Base-by-base conservation (phyloP, 2,329 filamentous ascomycete genomes). In the Colletotrichum noveboracense region DNA sequence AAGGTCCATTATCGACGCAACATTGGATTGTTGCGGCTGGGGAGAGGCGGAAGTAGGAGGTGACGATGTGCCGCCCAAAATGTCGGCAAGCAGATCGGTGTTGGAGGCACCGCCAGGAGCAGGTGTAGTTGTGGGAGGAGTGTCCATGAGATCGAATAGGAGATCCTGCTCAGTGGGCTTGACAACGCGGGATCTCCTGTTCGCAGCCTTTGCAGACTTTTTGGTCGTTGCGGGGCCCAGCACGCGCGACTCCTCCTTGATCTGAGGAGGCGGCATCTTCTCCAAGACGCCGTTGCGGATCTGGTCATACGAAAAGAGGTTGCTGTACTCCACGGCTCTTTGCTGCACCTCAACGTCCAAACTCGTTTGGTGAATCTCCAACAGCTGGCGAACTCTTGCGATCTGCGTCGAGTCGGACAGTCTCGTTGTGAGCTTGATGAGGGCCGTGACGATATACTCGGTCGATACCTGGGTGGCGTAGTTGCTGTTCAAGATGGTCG, bases 241-340 rank as follows among this genome's bases (percentile, higher is more conserved):
- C 5, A 98, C 96, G 76, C 96, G 91, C 70, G 97, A 96, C 83
- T 98, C 95, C 83, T 99, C 97, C 79, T 96, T 95, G 81, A 99
- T 98, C 84, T 98, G 96, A 10, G 97, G 97, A 3, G 97, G 92
- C 9, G 97, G 97, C 97, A 99, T 99, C 84, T 97, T 97, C 86
- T 99, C 97, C 13, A 99, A 88, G 4, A 99, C 97, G 74, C 97
- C 97, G 75, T 91, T 91, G 70, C 96, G 93, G 72, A 99, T 94
- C 76, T 95, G 89, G 79, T 99, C 96, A 80, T 95, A 95, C 1
- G 92, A 91, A 81, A 99, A 98, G n/a, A 99, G 89, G 81, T 98
- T 98, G 74, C 93, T 92, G 81, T 98, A 99, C 84, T 99, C 97
- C 24, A 98, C 96, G 7, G 96, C 94, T 83, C 97, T 93, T 85